Evolutionary conservation across 1,139 yeast species (phyloP), one percentile per base, ranked within the genome.

Genomic region (Debaryomyces coudertii): DNA sequence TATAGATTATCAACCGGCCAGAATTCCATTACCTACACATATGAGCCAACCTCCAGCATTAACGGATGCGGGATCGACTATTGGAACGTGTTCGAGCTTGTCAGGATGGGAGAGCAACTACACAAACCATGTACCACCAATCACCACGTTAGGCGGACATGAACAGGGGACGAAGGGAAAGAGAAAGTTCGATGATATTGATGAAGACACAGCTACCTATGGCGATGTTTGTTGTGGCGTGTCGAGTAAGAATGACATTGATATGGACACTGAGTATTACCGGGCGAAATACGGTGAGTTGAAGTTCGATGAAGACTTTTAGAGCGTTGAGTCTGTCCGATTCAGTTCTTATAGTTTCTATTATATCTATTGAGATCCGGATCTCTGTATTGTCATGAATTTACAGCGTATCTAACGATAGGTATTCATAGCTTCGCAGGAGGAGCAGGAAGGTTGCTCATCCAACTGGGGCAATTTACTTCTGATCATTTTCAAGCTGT

Each of bases 11-110:
- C 15, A 12, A 8, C 37, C 31, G 15, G 42, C 30, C 3, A 71
- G 90, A 56, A 77, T 76, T 3, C 83, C 86, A 0, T 63, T 85
- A 45, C 89, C 89, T 3, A 51, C 64, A 7, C 71, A 70, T 49
- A 57, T 69, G 51, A 53, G 47, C n/a, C 62, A 61, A 47, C 79
- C 78, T 6, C 79, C 79, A 2, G 55, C 68, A 2, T 66, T 74
- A 53, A 61, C 72, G 36, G 69, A 58, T 33, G 57, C 54, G 5
- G 77, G 71, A 7, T 73, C 79, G 20, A 77, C 80, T 1, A 57
- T 66, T 38, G 78, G 63, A 49, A 72, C 72, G 45, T 74, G 65
- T 47, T 77, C 74, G 52, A 66, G 68, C 55, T 69, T 80, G 41
- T 73, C 71, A 48, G 79, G 75, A 56, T 80, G 85, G 79, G 82